These are phyloP conservation scores for Fusarium verrucosum DNA, from an alignment of 2,329 filamentous ascomycete species.

Conservation along the genomic window DNA sequence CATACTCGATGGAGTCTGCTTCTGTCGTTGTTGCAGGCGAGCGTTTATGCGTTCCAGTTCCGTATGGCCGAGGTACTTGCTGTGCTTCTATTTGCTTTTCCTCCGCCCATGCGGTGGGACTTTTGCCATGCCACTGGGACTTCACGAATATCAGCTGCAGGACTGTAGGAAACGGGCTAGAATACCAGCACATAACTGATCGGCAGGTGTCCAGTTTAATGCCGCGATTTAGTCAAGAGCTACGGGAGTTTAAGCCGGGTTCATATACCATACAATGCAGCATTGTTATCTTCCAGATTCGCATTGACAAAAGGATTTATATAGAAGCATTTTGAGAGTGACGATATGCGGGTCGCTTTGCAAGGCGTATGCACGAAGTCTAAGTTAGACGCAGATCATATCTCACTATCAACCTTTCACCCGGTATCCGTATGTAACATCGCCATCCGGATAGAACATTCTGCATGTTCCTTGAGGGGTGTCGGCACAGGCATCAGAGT, in stretches of 20 bases:
- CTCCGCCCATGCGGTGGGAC: too few relatives aligned
- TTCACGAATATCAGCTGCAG: too few relatives aligned
- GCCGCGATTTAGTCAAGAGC: not conserved
- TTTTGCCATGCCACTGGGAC: too few relatives aligned
- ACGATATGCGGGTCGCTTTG: not conserved
- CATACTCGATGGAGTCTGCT: too few relatives aligned
- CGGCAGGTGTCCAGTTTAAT: not conserved
- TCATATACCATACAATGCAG: not conserved
- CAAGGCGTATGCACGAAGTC: not conserved
- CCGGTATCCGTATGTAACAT: not conserved
- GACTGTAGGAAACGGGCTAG: slow-evolving; percentile 9
- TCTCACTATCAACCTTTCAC: too few relatives aligned
- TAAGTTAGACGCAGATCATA: not conserved
- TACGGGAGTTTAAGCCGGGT: not conserved
- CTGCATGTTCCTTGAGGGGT: not conserved
- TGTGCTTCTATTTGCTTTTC: too few relatives aligned
- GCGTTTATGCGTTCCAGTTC: too few relatives aligned
- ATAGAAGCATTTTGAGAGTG: not conserved
- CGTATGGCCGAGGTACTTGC: too few relatives aligned
- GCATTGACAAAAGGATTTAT: too few relatives aligned
- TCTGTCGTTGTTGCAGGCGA: too few relatives aligned
- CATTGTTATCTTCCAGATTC: not conserved
- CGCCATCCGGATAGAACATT: not conserved
- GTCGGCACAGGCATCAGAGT: not conserved
- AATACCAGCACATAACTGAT: slow-evolving; percentile 25